A percentile compares a stretch with the other conserved stretches of the same genome.
phyloP scores from a whole-genome alignment of 1,284 basidiomycete species.

The Takashimella koratensis region DNA sequence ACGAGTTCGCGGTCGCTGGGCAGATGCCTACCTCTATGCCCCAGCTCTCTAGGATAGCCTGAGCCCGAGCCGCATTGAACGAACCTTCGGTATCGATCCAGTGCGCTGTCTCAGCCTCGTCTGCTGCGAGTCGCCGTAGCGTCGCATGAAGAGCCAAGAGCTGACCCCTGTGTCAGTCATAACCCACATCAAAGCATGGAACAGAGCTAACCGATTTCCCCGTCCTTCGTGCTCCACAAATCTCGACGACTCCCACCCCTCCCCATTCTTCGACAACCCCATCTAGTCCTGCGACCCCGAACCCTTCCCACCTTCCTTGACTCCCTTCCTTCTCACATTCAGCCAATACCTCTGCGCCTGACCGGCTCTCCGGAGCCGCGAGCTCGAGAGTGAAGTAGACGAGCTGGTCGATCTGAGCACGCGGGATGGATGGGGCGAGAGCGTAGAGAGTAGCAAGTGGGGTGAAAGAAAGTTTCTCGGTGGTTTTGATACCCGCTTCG shows the following conservation, averaged over 20 bases:
- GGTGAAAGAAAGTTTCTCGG: constrained; percentile 40
- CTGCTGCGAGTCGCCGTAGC: constrained; percentile 22
- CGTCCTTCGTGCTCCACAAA: constrained; percentile 36
- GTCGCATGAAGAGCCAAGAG: constrained; percentile 40
- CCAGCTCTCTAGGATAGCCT: constrained; percentile 23
- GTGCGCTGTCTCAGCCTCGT: constrained; percentile 23
- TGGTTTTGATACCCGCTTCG: constrained; percentile 27
- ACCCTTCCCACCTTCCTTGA: constrained; percentile 29
- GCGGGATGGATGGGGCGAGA: constrained; percentile 8
- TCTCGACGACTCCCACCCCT: constrained; percentile 34
- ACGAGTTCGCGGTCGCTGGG: too few relatives aligned
- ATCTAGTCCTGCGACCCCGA: constrained; percentile 31
- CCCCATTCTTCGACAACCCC: constrained; percentile 25
- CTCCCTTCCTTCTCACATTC: neutral
- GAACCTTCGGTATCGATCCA: constrained; percentile 47
- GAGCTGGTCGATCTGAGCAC: constrained; percentile 24
- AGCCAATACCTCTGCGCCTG: constrained; percentile 4
- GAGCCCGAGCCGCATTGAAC: constrained; percentile 36
- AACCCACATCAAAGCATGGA: neutral
- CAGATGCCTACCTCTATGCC: constrained; percentile 33
- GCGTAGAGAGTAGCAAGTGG: constrained; percentile 11
- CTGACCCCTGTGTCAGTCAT: constrained; percentile 17
- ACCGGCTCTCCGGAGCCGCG: constrained; percentile 9
- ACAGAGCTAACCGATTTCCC: constrained; percentile 41
- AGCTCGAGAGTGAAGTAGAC: constrained; percentile 14